Conservation (phyloP, 306 rosid species). For the Sphenostylis stenocarpa region DNA sequence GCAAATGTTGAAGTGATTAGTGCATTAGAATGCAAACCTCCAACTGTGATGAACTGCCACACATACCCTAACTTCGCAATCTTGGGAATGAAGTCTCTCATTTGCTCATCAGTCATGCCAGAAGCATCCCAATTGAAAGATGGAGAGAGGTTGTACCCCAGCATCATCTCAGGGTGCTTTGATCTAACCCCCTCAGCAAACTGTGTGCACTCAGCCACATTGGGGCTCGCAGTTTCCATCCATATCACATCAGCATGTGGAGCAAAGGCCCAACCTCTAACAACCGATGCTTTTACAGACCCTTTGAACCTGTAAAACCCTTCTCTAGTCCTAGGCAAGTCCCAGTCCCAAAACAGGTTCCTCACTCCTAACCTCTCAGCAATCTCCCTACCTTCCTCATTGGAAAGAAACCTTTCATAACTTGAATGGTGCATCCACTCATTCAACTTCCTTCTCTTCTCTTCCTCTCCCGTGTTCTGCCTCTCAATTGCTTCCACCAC, state of each 20-base stretch:
- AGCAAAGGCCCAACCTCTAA: slow-evolving; percentile 85
- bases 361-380: slow-evolving; percentile 66
- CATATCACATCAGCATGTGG: slow-evolving; percentile 80
- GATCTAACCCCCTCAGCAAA: slow-evolving; percentile 78
- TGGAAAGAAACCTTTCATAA: slow-evolving; percentile 62
- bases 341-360: slow-evolving; percentile 92
- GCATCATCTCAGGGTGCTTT: slow-evolving; percentile 59
- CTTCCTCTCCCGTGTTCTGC: slow-evolving; percentile 51
- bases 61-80: slow-evolving; percentile 81
- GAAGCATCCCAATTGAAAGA: slow-evolving; percentile 99
- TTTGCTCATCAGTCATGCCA: slow-evolving; percentile 77
- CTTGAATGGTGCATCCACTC: slow-evolving; percentile 66
- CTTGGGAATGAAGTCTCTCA: slow-evolving; percentile 80
- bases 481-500: slow-evolving; percentile 67
- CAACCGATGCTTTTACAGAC: slow-evolving; percentile 70
- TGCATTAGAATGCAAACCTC: slow-evolving; percentile 86
- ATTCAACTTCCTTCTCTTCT: slow-evolving; percentile 54
- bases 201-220: slow-evolving; percentile 67
- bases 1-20: slow-evolving; percentile 76
- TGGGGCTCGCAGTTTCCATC: slow-evolving; percentile 89
- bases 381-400: slow-evolving; percentile 65
- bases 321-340: slow-evolving; percentile 92
- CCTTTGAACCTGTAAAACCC: slow-evolving; percentile 87
- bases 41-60: slow-evolving; percentile 95
- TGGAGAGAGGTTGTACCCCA: slow-evolving; percentile 90